Percentiles rank a stretch among this genome's conserved stretches.
Evolutionary conservation across 495 filamentous ascomycete species (phyloP).

Genomic region (Penicillium ochrochloron): DNA sequence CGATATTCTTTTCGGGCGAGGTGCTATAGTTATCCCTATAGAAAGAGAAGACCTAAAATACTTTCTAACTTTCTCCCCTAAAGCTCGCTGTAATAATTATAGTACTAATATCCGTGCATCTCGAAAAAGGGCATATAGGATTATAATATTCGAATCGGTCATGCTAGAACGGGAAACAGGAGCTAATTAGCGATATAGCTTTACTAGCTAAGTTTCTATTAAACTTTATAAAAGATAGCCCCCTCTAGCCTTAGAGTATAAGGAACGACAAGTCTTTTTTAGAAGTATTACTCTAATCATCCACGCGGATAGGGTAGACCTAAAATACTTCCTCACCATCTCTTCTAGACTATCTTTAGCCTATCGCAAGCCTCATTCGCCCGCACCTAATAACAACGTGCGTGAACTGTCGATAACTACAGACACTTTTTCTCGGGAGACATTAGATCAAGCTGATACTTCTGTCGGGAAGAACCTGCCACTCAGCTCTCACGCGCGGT

Average conservation of each 20-base stretch:
- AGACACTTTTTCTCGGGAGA: conserved; percentile 14
- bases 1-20: conserved; percentile 17
- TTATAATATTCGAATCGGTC: conserved; percentile 18
- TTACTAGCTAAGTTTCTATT: conserved; percentile 14
- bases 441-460: conserved; percentile 7
- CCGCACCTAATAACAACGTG: conserved; percentile 9
- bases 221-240: conserved; percentile 19
- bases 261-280: conserved; percentile 16
- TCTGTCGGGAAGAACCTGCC: conserved; percentile 4
- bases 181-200: conserved; percentile 14
- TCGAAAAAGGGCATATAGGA: conserved; percentile 8
- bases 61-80: conserved; percentile 17
- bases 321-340: conserved; percentile 17
- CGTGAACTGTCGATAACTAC: conserved; percentile 6
- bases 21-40: conserved; percentile 15
- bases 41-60: conserved; percentile 15
- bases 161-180: conserved; percentile 10
- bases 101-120: conserved; percentile 13
- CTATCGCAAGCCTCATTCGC: conserved; percentile 13
- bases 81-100: conserved; percentile 2
- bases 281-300: conserved; percentile 7
- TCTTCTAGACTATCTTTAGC: conserved; percentile 17
- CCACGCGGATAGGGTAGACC: conserved; percentile 14
- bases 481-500: not conserved
- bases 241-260: conserved; percentile 16